Base-by-base conservation (phyloP, 179 eudicot species). In the Gypsophila paniculata region DNA sequence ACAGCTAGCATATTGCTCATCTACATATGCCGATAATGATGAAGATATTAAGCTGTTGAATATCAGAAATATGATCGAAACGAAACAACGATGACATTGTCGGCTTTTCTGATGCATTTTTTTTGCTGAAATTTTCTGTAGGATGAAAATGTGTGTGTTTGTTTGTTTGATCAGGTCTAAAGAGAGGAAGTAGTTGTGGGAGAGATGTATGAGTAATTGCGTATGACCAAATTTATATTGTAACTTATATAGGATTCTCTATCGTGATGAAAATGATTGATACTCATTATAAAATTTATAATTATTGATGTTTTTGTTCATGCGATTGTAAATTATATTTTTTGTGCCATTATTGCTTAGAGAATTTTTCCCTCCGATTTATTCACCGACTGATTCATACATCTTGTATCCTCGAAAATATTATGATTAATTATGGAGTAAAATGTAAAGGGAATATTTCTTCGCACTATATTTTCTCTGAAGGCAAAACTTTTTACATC, bases 1-100 rank as follows among this genome's bases (percentile, higher is more conserved):
- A 61, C 84, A 80, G 0, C 17, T 54, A 8, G 63, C 44, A n/a
- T 75, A 75, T 8, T 0, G 49, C n/a, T 48, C 49, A 15, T 78
- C 76, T 18, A 60, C 73, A 22, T 8, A 42, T 4, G 25, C 61
- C 9, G 68, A 70, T 48, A 46, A 51, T 18, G 59, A 51, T 8
- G 26, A 15, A 26, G 38, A 4, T 9, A 68, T 68, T 17, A 68
- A 29, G 26, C 2, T 26, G 61, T 15, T 25, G 72, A 52, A 68
- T 26, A 68, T 26, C 60, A 68, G 46, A 26, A 68, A 32, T 18
- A 68, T 1, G 25, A 51, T 8, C 14, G 25, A 29, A 52, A 29
- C 15, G 18, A 29, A 1, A 32, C 59, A 68, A 4, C 17, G 7
- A 36, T 29, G 8, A 34, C 8, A 18, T 9, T 26, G 10, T 17